A percentile compares a stretch with the other conserved stretches of the same genome.
Evolutionary conservation across 805 yeast species (phyloP).

Genomic region (Kazachstania taianensis): DNA sequence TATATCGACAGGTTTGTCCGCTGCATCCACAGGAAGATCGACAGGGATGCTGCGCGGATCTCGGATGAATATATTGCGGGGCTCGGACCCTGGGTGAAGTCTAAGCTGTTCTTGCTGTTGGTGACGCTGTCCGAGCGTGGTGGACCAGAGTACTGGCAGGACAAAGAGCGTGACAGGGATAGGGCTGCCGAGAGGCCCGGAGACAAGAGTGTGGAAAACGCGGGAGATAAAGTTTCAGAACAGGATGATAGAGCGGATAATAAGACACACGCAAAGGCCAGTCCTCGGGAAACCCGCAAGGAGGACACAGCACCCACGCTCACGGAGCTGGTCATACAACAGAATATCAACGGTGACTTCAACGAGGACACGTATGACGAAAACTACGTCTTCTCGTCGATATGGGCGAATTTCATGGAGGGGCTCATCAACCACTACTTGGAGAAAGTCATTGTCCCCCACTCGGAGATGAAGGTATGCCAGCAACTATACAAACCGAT

Average conservation of each 20-base stretch:
- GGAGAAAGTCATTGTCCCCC: constrained; percentile 28
- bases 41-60: constrained; percentile 21
- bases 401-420: constrained; percentile 33
- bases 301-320: constrained; percentile 12
- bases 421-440: constrained; percentile 30
- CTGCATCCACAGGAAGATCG: constrained; percentile 26
- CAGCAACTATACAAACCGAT: constrained; percentile 30
- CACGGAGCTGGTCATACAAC: constrained; percentile 26
- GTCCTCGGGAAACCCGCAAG: too few relatives aligned
- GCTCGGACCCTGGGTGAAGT: constrained; percentile 23
- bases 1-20: constrained; percentile 23
- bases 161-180: constrained; percentile 13
- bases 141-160: constrained; percentile 30
- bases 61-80: constrained; percentile 15
- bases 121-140: constrained; percentile 27
- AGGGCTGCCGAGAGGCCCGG: neutral
- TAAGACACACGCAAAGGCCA: neutral
- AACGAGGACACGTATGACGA: constrained; percentile 25
- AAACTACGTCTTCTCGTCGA: constrained; percentile 29
- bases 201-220: constrained; percentile 1
- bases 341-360: constrained; percentile 27
- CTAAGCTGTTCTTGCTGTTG: constrained; percentile 23
- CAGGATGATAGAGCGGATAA: neutral
- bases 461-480: constrained; percentile 30
- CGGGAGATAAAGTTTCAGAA: neutral